Evolutionary conservation across 345 rosid species (phyloP).

Genomic region (Erodium maritimum): DNA sequence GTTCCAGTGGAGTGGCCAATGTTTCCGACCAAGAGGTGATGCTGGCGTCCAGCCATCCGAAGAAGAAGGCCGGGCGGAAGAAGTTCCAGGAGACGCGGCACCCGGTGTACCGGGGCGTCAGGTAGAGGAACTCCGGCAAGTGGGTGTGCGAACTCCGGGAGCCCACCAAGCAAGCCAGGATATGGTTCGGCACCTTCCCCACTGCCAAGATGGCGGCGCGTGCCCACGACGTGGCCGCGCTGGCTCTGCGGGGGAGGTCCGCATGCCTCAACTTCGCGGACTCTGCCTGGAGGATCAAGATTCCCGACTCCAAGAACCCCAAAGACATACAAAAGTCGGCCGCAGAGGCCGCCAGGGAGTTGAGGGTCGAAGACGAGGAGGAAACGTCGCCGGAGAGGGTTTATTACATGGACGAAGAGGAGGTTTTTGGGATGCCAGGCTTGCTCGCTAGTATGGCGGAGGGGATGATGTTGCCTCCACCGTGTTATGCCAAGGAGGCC

Average conservation of each 20-base stretch:
- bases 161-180: slow-evolving; percentile 73
- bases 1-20: too few relatives aligned
- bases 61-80: slow-evolving; percentile 77
- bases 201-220: slow-evolving; percentile 88
- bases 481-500: slow-evolving; percentile 22
- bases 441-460: slow-evolving; percentile 60
- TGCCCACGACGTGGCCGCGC: slow-evolving; percentile 82
- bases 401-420: slow-evolving; percentile 56
- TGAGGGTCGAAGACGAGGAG: slow-evolving; percentile 2
- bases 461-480: slow-evolving; percentile 73
- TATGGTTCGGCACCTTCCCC: slow-evolving; percentile 79
- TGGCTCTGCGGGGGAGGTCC: slow-evolving; percentile 57
- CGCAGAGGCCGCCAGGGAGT: slow-evolving; percentile 46
- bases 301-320: slow-evolving; percentile 44
- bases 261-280: slow-evolving; percentile 91
- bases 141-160: slow-evolving; percentile 92
- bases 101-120: slow-evolving; percentile 74
- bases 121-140: slow-evolving; percentile 58
- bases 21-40: too few relatives aligned
- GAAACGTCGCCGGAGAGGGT: too few relatives aligned
- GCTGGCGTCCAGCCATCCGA: too few relatives aligned
- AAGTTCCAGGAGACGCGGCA: slow-evolving; percentile 81
- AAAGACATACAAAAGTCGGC: slow-evolving; percentile 76
- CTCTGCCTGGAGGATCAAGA: slow-evolving; percentile 60
- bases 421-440: slow-evolving; percentile 48